Conservation (phyloP, 2,329 filamentous ascomycete species). For the Aspergillus sp. region DNA sequence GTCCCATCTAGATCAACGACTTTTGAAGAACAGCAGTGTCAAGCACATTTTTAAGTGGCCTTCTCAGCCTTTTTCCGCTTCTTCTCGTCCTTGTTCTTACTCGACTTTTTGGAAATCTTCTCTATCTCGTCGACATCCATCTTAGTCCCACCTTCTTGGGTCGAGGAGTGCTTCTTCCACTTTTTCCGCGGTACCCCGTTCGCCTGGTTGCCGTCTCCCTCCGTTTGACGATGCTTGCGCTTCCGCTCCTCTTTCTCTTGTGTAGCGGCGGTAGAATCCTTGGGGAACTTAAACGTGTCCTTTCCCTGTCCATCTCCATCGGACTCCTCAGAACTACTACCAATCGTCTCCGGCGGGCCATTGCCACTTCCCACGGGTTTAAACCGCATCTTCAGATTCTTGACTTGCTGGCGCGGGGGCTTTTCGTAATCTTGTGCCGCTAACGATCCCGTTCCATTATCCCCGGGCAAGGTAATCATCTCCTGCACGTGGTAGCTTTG, state of each 20-base stretch:
- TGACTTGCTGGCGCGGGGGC: slow-evolving; percentile 33
- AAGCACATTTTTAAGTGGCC: slow-evolving; percentile 4
- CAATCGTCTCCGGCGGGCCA: slow-evolving; percentile 26
- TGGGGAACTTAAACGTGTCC: slow-evolving; percentile 24
- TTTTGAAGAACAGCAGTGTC: neutral
- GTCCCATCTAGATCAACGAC: neutral
- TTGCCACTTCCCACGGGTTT: slow-evolving; percentile 33
- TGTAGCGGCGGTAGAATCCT: slow-evolving; percentile 7
- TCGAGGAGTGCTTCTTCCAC: slow-evolving; percentile 30
- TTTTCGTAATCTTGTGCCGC: slow-evolving; percentile 24
- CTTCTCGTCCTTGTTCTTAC: slow-evolving; percentile 34
- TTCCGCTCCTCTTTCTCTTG: slow-evolving; percentile 28
- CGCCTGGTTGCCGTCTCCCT: slow-evolving; percentile 19
- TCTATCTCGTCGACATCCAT: slow-evolving; percentile 17
- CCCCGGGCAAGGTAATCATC: slow-evolving; percentile 25
- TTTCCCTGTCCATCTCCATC: slow-evolving; percentile 26
- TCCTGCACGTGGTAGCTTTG: slow-evolving; percentile 32
- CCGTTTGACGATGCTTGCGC: slow-evolving; percentile 29
- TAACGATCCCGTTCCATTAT: slow-evolving; percentile 16
- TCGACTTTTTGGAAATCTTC: slow-evolving; percentile 17
- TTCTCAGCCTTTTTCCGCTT: slow-evolving; percentile 34
- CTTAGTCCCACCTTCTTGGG: slow-evolving; percentile 8
- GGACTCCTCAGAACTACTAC: slow-evolving; percentile 30
- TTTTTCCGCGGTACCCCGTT: slow-evolving; percentile 29
- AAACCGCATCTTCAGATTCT: slow-evolving; percentile 39